A percentile compares a stretch with the other conserved stretches of the same genome.
phyloP scores from a whole-genome alignment of 495 filamentous ascomycete genomes.

The Sordaria brevicollis region DNA sequence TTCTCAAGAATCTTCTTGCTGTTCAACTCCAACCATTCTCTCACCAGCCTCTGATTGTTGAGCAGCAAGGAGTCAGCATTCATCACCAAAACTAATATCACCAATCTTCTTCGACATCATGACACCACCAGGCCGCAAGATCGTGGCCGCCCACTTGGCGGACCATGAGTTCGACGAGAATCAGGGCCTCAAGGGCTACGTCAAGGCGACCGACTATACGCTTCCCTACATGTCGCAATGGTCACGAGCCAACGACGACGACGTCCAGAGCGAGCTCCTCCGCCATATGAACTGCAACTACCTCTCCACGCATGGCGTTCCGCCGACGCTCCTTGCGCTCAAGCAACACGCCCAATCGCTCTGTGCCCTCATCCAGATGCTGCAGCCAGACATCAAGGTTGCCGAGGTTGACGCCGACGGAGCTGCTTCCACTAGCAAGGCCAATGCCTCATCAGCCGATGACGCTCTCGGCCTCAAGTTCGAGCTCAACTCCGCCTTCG shows the following conservation, averaged over 20 bases:
- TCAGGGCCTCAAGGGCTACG: slow-evolving; percentile 15
- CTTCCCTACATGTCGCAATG: slow-evolving; percentile 22
- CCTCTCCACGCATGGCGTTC: slow-evolving; percentile 32
- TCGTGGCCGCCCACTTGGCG: slow-evolving; percentile 13
- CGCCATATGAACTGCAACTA: slow-evolving; percentile 41
- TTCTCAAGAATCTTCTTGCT: neutral
- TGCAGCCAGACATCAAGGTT: slow-evolving; percentile 23
- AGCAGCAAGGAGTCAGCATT: neutral
- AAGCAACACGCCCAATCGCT: slow-evolving; percentile 48
- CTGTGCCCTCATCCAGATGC: slow-evolving; percentile 34
- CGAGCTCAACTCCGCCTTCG: slow-evolving; percentile 31
- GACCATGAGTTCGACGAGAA: slow-evolving; percentile 21
- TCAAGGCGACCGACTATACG: slow-evolving; percentile 22
- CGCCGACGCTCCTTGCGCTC: slow-evolving; percentile 40
- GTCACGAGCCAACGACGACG: slow-evolving; percentile 12
- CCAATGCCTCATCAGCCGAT: slow-evolving; percentile 8
- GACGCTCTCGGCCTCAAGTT: slow-evolving; percentile 7
- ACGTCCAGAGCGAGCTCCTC: slow-evolving; percentile 16
- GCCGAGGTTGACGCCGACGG: slow-evolving; percentile 17
- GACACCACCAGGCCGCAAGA: neutral
- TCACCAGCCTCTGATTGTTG: neutral
- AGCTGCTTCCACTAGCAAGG: neutral
- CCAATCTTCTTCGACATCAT: slow-evolving; percentile 7
- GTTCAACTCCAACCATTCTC: neutral
- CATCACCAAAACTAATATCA: slow-evolving; percentile 31